phyloP scores from a whole-genome alignment of 2,329 filamentous ascomycete species.

The Talaromyces marneffei region DNA sequence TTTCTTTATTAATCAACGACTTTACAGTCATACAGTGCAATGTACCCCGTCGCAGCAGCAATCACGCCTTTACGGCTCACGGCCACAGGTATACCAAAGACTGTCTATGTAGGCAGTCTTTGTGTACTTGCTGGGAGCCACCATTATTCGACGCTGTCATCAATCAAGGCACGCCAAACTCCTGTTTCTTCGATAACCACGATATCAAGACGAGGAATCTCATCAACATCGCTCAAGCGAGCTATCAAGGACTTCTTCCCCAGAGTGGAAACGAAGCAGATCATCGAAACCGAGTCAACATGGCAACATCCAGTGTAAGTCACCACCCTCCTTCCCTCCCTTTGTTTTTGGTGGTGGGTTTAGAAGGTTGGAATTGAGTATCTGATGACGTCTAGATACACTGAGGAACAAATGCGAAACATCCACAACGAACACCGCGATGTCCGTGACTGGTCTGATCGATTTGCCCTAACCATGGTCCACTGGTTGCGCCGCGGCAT shows the following conservation, averaged over 20 bases:
- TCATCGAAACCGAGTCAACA: slow-evolving; percentile 57
- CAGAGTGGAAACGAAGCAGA: slow-evolving; percentile 50
- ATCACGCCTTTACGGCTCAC: slow-evolving; percentile 25
- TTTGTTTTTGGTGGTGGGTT: no score
- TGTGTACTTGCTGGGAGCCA: slow-evolving; percentile 9
- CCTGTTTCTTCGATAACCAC: slow-evolving; percentile 17
- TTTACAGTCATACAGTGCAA: neutral
- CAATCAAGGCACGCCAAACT: slow-evolving; percentile 21
- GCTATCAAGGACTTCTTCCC: slow-evolving; percentile 54
- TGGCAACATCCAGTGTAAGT: slow-evolving; percentile 61
- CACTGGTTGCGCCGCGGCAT: slow-evolving; percentile 71
- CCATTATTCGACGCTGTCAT: slow-evolving; percentile 22
- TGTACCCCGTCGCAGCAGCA: slow-evolving; percentile 20
- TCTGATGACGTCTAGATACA: slow-evolving; percentile 47
- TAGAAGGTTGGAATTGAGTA: no score
- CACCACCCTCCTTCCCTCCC: slow-evolving; percentile 12
- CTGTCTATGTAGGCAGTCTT: slow-evolving; percentile 15
- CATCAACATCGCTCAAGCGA: slow-evolving; percentile 28
- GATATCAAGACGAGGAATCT: slow-evolving; percentile 16
- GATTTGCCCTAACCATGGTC: slow-evolving; percentile 70
- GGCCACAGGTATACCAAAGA: slow-evolving; percentile 21
- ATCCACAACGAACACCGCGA: slow-evolving; percentile 72
- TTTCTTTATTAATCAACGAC: neutral
- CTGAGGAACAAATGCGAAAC: slow-evolving; percentile 68
- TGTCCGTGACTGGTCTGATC: slow-evolving; percentile 68